A percentile compares a stretch with the other conserved stretches of the same genome.
phyloP scores from a whole-genome alignment of 2,329 filamentous ascomycete genomes.

The Fonsecaea pugnacius region DNA sequence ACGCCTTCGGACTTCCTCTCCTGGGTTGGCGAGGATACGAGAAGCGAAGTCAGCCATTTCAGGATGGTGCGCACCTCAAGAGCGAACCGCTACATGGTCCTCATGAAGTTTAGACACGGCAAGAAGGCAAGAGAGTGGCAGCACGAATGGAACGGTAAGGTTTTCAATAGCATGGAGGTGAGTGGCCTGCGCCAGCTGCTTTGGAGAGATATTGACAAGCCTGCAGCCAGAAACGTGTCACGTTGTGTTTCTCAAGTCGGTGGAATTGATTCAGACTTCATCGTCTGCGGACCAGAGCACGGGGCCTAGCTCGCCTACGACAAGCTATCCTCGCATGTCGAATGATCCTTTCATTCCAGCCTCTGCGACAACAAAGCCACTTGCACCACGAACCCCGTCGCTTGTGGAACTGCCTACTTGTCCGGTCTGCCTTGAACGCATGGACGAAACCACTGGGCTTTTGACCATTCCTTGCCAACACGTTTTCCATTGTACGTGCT shows the following conservation, averaged over 20 bases:
- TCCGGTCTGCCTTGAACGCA: constrained; percentile 92
- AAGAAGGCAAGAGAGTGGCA: constrained; percentile 78
- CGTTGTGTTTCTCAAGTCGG: constrained; percentile 90
- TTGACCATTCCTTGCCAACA: constrained; percentile 97
- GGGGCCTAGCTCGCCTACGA: constrained; percentile 41
- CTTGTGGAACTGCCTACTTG: constrained; percentile 92
- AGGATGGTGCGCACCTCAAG: constrained; percentile 88
- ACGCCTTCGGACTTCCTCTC: constrained; percentile 87
- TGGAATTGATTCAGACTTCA: constrained; percentile 74
- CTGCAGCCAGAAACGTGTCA: constrained; percentile 85
- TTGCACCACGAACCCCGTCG: constrained; percentile 77
- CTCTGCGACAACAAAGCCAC: constrained; percentile 62
- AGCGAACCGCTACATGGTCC: constrained; percentile 89
- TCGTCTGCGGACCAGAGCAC: constrained; percentile 39
- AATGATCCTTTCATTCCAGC: constrained; percentile 67
- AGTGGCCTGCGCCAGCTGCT: constrained; percentile 36
- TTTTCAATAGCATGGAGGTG: constrained; percentile 91
- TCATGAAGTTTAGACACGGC: constrained; percentile 87
- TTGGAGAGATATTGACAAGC: constrained; percentile 31
- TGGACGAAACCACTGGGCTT: constrained; percentile 95
- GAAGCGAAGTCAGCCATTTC: constrained; percentile 87
- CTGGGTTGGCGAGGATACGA: constrained; percentile 86
- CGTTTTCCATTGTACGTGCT: constrained; percentile 93
- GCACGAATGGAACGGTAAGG: constrained; percentile 84
- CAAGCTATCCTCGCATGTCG: constrained; percentile 64